Conservation (phyloP, 768 basidiomycete species). For the Tylopilus vinaceipallidus region DNA sequence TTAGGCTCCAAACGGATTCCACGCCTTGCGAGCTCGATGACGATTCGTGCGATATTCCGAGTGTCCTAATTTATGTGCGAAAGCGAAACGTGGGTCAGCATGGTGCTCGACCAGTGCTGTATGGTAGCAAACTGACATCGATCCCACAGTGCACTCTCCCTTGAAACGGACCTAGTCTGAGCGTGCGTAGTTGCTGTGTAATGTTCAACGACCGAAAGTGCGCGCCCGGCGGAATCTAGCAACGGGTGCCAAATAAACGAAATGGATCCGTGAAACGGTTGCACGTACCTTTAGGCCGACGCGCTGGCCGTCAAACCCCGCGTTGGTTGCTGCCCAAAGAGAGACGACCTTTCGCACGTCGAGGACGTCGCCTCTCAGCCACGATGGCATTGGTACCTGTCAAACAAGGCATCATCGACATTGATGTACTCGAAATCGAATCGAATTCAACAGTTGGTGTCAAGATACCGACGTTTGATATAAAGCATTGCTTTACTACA, state of each 20-base stretch:
- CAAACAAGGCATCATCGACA: slow-evolving; percentile 10
- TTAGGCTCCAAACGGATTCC: slow-evolving; percentile 73
- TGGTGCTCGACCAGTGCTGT: background rate
- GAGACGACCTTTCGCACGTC: slow-evolving; percentile 68
- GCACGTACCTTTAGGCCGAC: slow-evolving; percentile 18
- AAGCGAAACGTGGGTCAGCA: slow-evolving; percentile 3
- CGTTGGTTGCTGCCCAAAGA: slow-evolving; percentile 34
- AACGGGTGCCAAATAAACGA: background rate
- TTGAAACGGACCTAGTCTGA: slow-evolving; percentile 71
- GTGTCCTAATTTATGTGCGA: slow-evolving; percentile 59
- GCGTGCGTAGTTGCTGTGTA: slow-evolving; percentile 66
- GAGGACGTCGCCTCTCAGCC: slow-evolving; percentile 71
- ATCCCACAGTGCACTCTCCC: slow-evolving; percentile 89
- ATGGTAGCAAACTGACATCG: slow-evolving; percentile 67
- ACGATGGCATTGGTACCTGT: slow-evolving; percentile 66
- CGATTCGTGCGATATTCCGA: slow-evolving; percentile 82
- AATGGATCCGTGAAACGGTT: background rate
- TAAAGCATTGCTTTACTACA: slow-evolving; percentile 86
- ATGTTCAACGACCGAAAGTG: slow-evolving; percentile 54
- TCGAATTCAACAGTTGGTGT: slow-evolving; percentile 2
- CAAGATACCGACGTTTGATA: slow-evolving; percentile 59
- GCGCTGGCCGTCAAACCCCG: slow-evolving; percentile 4
- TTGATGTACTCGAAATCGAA: slow-evolving; percentile 9
- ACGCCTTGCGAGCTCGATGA: slow-evolving; percentile 72
- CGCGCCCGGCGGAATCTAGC: slow-evolving; percentile 18